These are phyloP conservation scores for Didymosphaeria variabile DNA, from an alignment of 2,329 filamentous ascomycete species.

Conservation along the genomic window DNA sequence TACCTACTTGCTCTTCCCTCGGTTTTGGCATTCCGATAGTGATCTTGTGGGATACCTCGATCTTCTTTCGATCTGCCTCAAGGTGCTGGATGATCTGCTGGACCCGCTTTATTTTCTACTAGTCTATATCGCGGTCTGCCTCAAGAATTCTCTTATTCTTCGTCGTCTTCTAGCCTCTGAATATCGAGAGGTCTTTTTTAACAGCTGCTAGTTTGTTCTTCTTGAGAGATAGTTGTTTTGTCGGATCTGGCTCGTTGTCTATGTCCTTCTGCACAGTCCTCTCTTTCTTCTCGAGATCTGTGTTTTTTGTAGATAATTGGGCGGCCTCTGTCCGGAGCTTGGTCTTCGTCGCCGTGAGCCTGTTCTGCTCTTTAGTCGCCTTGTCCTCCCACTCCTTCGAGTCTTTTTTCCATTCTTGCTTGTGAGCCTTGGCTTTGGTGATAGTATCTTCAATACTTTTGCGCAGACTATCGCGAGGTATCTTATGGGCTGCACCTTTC, in stretches of 20 bases:
- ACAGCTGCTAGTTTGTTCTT: background rate
- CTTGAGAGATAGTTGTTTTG: too few species aligned
- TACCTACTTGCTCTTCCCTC: background rate
- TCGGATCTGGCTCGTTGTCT: too few species aligned
- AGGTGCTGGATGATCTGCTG: background rate
- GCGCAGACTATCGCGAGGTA: background rate
- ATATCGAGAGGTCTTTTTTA: background rate
- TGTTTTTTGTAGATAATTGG: too few species aligned
- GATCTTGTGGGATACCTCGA: background rate
- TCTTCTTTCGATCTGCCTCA: background rate
- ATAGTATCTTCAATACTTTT: background rate
- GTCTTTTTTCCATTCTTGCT: background rate
- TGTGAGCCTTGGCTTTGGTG: background rate
- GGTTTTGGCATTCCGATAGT: background rate
- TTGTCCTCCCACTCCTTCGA: background rate
- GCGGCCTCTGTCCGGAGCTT: too few species aligned
- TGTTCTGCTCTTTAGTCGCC: background rate
- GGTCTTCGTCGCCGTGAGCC: too few species aligned
- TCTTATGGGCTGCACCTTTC: too few species aligned
- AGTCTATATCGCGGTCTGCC: background rate
- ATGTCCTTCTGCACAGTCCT: too few species aligned
- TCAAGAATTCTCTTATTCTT: background rate
- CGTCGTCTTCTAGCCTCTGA: background rate
- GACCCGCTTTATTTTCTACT: background rate
- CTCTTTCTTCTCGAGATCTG: too few species aligned